phyloP scores from a whole-genome alignment of 2,329 filamentous ascomycete genomes.

The Colletotrichum scovillei region DNA sequence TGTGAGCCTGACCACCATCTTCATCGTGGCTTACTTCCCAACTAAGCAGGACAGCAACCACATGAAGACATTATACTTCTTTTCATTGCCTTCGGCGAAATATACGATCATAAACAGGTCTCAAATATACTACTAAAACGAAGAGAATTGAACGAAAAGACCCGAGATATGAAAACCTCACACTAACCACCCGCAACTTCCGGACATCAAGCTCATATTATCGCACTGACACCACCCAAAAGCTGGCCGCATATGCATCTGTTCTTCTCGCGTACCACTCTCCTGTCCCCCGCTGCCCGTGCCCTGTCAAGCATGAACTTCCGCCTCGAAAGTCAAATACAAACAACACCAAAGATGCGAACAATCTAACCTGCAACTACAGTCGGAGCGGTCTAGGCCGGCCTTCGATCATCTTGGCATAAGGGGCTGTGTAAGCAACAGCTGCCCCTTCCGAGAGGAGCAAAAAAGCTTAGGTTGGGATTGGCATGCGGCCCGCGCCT shows the following conservation, averaged over 20 bases:
- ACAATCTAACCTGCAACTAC: background rate
- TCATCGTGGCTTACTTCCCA: no score
- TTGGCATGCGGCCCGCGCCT: background rate
- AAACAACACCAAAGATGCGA: background rate
- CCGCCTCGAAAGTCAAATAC: background rate
- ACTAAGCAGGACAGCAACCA: no score
- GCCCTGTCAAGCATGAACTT: background rate
- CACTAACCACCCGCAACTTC: background rate
- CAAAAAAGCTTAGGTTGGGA: no score
- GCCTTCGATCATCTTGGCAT: no score
- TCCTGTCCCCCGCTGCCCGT: background rate
- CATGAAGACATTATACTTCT: no score
- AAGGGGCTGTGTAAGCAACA: no score
- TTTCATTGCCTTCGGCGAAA: no score
- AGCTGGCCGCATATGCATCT: background rate
- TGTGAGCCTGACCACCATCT: no score
- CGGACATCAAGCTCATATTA: background rate
- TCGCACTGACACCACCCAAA: background rate
- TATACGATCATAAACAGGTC: no score
- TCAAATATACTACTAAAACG: background rate
- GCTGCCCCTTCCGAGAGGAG: no score
- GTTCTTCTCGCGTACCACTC: background rate
- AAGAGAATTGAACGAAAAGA: rapidly evolving
- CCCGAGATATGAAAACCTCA: background rate
- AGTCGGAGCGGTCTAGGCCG: background rate